Percentiles rank a stretch among this genome's conserved stretches.
These are phyloP conservation scores for Rosellinia necatrix DNA, from an alignment of 2,329 filamentous ascomycete species.

Conservation along the genomic window DNA sequence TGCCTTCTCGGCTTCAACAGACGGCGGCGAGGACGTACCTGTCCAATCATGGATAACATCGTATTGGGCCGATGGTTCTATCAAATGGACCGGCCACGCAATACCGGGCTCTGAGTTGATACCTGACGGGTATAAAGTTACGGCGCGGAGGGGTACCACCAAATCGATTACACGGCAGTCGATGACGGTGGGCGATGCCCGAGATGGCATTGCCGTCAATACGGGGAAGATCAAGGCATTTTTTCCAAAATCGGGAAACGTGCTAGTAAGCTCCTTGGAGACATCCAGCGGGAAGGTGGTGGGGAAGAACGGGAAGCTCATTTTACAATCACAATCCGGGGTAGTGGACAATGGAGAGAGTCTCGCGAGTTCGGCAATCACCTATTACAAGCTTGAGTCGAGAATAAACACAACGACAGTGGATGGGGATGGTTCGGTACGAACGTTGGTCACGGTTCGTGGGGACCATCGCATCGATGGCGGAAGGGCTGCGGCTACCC, in stretches of 20 bases:
- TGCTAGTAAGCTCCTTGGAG: conserved; percentile 47
- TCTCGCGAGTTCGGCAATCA: conserved; percentile 42
- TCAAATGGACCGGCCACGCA: conserved; percentile 66
- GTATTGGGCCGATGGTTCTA: conserved; percentile 63
- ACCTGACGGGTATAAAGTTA: conserved; percentile 50
- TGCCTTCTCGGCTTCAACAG: conserved; percentile 41
- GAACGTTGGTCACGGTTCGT: conserved; percentile 52
- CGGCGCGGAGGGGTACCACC: conserved; percentile 27
- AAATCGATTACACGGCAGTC: conserved; percentile 1
- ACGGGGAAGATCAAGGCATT: conserved; percentile 50
- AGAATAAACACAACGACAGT: conserved; percentile 56
- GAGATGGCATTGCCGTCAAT: conserved; percentile 44
- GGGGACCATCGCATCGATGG: conserved; percentile 44
- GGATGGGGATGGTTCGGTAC: conserved; percentile 47
- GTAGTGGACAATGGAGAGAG: conserved; percentile 48
- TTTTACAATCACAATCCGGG: conserved; percentile 57
- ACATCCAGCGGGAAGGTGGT: conserved; percentile 48
- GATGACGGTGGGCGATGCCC: conserved; percentile 28
- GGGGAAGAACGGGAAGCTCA: conserved; percentile 53
- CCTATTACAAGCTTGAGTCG: conserved; percentile 53
- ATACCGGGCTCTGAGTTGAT: conserved; percentile 49
- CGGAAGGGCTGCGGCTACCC: conserved; percentile 34
- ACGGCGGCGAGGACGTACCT: conserved; percentile 36
- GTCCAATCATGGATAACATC: conserved; percentile 62
- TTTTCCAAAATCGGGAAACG: conserved; percentile 50